A percentile compares a stretch with the other conserved stretches of the same genome.
Evolutionary conservation across 306 rosid species (phyloP).

Genomic region (Lathyrus tuberosus): DNA sequence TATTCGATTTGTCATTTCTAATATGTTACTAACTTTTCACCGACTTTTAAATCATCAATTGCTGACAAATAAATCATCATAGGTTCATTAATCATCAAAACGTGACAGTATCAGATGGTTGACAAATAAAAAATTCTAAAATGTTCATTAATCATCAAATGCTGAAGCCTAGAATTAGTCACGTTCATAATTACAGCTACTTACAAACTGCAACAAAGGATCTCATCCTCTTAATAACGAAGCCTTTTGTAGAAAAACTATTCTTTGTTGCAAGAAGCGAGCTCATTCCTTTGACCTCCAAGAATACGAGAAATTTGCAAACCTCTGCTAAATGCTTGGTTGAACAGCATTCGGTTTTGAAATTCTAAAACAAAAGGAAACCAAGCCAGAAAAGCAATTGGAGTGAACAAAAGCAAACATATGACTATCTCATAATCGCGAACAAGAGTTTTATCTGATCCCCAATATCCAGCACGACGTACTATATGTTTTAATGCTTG

Average conservation of each 20-base stretch:
- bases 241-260: slow-evolving; percentile 25
- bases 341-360: slow-evolving; percentile 58
- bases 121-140: neutral
- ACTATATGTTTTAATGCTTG: slow-evolving; percentile 46
- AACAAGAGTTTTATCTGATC: slow-evolving; percentile 54
- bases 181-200: slow-evolving; percentile 33
- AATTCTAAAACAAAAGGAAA: slow-evolving; percentile 60
- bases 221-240: neutral
- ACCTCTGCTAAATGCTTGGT: slow-evolving; percentile 62
- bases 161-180: slow-evolving; percentile 24
- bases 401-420: slow-evolving; percentile 60
- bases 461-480: slow-evolving; percentile 54
- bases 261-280: slow-evolving; percentile 47
- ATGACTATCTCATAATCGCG: slow-evolving; percentile 55
- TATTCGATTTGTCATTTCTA: no score
- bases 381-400: slow-evolving; percentile 57
- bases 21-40: no score
- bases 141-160: slow-evolving; percentile 1
- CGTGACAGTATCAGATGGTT: neutral
- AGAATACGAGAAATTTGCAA: slow-evolving; percentile 58
- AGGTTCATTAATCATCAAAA: no score
- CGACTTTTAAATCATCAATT: no score
- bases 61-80: no score
- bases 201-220: slow-evolving; percentile 36
- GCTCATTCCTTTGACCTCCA: slow-evolving; percentile 54